A percentile compares a stretch with the other conserved stretches of the same genome.
phyloP scores from a whole-genome alignment of 1,284 basidiomycete species.

The Megacollybia platyphylla region DNA sequence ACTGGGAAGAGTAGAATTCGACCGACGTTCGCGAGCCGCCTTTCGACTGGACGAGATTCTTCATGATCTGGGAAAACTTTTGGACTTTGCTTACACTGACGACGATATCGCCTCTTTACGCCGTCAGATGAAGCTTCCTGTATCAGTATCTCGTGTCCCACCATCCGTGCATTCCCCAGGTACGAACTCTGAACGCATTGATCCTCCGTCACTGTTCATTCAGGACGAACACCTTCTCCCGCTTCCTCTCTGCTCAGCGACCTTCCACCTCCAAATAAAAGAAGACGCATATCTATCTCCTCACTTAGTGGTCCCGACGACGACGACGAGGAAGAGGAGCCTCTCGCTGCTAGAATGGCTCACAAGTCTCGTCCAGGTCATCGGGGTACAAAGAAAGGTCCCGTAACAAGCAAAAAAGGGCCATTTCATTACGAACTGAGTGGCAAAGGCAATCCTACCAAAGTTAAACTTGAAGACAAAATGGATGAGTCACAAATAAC shows the following conservation, averaged over 20 bases:
- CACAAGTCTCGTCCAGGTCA: constrained; percentile 18
- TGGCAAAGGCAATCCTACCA: constrained; percentile 33
- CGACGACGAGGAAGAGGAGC: constrained; percentile 44
- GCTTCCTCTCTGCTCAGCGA: constrained; percentile 46
- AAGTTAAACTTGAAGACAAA: constrained; percentile 63
- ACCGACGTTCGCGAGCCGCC: constrained; percentile 64
- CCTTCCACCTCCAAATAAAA: constrained; percentile 32
- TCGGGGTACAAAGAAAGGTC: constrained; percentile 32
- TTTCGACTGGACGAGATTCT: constrained; percentile 77
- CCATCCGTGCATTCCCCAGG: constrained; percentile 23
- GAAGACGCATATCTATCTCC: constrained; percentile 36
- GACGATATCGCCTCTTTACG: constrained; percentile 58
- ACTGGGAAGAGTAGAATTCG: constrained; percentile 49
- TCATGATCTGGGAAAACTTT: constrained; percentile 66
- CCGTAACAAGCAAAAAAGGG: not conserved
- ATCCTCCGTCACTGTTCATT: too few species aligned
- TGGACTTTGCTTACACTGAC: constrained; percentile 69
- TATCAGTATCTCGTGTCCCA: constrained; percentile 25
- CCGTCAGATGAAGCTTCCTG: constrained; percentile 53
- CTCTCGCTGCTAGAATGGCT: constrained; percentile 42
- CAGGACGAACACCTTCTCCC: constrained; percentile 23
- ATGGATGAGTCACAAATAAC: constrained; percentile 64
- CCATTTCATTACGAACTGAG: constrained; percentile 13
- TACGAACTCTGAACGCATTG: constrained; percentile 8
- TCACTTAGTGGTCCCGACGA: constrained; percentile 41